A percentile compares a stretch with the other conserved stretches of the same genome.
These are phyloP conservation scores for Asterophora parasitica DNA, from an alignment of 768 basidiomycete species.

Conservation along the genomic window DNA sequence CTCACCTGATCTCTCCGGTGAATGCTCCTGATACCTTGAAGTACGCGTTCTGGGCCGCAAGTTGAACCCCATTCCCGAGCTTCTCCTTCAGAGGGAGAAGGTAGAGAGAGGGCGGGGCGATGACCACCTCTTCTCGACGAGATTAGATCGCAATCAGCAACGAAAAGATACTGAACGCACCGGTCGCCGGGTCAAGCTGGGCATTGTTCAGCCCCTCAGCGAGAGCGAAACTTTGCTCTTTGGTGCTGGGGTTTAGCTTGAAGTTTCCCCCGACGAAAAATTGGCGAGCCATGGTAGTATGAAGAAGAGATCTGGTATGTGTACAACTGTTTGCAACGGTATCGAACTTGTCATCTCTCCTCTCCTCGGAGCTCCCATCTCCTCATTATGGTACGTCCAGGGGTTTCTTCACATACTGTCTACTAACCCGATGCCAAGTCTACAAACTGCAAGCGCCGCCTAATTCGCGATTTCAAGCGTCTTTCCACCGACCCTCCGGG, in stretches of 20 bases:
- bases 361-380: no score
- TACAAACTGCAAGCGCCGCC: conserved; percentile 89
- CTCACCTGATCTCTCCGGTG: conserved; percentile 93
- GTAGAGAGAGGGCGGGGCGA: conserved; percentile 89
- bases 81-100: conserved; percentile 65
- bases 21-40: conserved; percentile 82
- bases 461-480: conserved; percentile 97
- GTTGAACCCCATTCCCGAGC: conserved; percentile 62
- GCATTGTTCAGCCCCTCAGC: conserved; percentile 73
- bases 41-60: conserved; percentile 92
- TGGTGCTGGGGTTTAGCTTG: conserved; percentile 88
- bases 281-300: conserved; percentile 60
- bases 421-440: conserved; percentile 48
- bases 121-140: conserved; percentile 72
- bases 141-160: conserved; percentile 14
- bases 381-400: conserved; percentile 5
- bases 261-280: conserved; percentile 98
- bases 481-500: conserved; percentile 92
- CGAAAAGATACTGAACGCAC: conserved; percentile 34
- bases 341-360: not conserved
- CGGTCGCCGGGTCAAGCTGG: conserved; percentile 68
- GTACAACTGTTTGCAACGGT: no score
- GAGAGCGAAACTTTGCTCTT: conserved; percentile 59
- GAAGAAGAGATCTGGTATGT: conserved; percentile 1
- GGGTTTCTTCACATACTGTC: not conserved